These are phyloP conservation scores for Gynandropsis gynandra DNA, from an alignment of 345 rosid genomes.

Conservation along the genomic window DNA sequence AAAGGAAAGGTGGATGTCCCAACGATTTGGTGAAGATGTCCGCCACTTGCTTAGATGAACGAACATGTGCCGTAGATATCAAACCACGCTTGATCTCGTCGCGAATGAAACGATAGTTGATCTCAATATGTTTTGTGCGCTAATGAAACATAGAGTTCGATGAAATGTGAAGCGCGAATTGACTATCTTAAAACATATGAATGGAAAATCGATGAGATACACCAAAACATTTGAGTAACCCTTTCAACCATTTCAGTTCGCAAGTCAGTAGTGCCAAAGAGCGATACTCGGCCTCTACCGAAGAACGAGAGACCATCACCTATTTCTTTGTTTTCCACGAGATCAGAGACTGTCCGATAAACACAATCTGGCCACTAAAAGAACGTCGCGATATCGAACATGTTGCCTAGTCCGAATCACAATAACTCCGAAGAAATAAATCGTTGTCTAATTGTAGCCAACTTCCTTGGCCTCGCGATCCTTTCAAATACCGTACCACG, in stretches of 20 bases:
- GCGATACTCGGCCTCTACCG: not conserved
- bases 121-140: not conserved
- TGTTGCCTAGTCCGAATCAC: not conserved
- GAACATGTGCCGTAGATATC: too few relatives aligned
- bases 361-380: not conserved
- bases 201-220: too few relatives aligned
- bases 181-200: too few relatives aligned
- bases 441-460: too few relatives aligned
- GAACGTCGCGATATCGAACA: not conserved
- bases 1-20: too few relatives aligned
- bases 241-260: not conserved
- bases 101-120: slow-evolving; percentile 13
- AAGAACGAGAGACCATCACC: not conserved
- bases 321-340: not conserved
- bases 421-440: not conserved
- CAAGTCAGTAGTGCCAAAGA: not conserved
- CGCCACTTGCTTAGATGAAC: too few relatives aligned
- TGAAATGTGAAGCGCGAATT: too few relatives aligned
- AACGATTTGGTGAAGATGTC: too few relatives aligned
- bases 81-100: too few relatives aligned
- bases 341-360: not conserved
- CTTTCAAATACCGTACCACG: too few relatives aligned
- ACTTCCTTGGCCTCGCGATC: too few relatives aligned
- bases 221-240: too few relatives aligned
- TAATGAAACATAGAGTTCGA: slow-evolving; percentile 7